Conservation (phyloP, 768 basidiomycete species). For the Pleurotus ostreatus region DNA sequence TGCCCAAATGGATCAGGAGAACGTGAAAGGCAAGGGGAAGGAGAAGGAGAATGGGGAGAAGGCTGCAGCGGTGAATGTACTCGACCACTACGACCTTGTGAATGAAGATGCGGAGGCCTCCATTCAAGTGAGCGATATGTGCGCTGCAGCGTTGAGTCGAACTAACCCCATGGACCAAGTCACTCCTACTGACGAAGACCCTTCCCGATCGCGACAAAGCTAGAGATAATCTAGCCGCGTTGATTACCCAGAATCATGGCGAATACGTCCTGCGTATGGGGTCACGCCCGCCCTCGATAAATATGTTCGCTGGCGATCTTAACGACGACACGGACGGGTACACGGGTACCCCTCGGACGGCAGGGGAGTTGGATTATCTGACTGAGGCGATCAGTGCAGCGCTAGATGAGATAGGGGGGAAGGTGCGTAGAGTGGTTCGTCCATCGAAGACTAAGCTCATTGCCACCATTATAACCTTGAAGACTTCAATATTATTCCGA, state of each 20-base stretch:
- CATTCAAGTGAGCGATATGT: constrained; percentile 38
- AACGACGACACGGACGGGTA: constrained; percentile 45
- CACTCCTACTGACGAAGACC: constrained; percentile 38
- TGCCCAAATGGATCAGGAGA: constrained; percentile 25
- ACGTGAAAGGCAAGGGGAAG: constrained; percentile 34
- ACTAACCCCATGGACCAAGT: constrained; percentile 26
- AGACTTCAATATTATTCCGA: constrained; percentile 2
- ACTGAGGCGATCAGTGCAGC: constrained; percentile 37
- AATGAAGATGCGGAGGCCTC: constrained; percentile 46
- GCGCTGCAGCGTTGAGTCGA: background rate
- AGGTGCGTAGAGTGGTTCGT: constrained; percentile 36
- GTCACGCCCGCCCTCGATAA: constrained; percentile 51
- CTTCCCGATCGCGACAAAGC: constrained; percentile 46
- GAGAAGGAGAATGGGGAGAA: constrained; percentile 30
- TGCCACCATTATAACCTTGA: background rate
- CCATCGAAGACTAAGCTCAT: background rate
- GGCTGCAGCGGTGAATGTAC: constrained; percentile 17
- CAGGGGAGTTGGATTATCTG: constrained; percentile 48
- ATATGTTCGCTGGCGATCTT: constrained; percentile 53
- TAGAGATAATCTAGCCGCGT: constrained; percentile 58
- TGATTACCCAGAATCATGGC: constrained; percentile 65
- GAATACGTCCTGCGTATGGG: constrained; percentile 79
- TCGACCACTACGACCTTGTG: constrained; percentile 13
- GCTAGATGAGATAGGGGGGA: constrained; percentile 78
- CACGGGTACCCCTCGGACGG: constrained; percentile 47